Evolutionary conservation across 1,139 yeast species (phyloP).

Genomic region (Geotrichum restrictum): DNA sequence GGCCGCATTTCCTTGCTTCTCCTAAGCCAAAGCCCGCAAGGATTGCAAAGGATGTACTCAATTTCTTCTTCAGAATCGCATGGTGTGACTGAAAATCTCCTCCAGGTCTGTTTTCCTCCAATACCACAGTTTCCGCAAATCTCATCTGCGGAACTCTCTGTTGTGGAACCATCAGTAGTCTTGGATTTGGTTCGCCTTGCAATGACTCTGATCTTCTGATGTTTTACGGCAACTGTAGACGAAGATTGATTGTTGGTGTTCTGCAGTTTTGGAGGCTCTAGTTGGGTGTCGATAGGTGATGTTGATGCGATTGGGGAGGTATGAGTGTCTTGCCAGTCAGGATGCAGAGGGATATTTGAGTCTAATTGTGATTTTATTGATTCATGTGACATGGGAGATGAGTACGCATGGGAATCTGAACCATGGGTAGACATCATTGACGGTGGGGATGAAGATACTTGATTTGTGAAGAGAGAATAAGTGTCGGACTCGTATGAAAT

Average conservation of each 20-base stretch:
- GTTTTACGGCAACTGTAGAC: not conserved
- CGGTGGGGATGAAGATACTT: conserved; percentile 1
- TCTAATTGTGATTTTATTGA: not conserved
- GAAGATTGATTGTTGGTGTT: not conserved
- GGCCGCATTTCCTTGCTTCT: conserved; percentile 38
- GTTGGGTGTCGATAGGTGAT: not conserved
- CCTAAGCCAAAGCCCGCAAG: conserved; percentile 40
- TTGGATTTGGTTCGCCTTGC: conserved; percentile 1
- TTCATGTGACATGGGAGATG: not conserved
- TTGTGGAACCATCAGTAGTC: not conserved
- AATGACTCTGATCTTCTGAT: not conserved
- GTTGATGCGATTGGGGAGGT: not conserved
- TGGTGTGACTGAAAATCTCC: conserved; percentile 26
- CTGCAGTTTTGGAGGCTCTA: not conserved
- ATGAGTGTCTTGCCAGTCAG: conserved; percentile 1
- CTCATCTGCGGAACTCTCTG: not conserved
- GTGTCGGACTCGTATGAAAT: not conserved
- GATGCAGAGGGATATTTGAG: not conserved
- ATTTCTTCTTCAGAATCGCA: conserved; percentile 20
- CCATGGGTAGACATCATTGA: not conserved
- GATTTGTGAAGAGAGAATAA: not conserved
- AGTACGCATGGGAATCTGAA: not conserved
- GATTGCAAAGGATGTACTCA: conserved; percentile 34
- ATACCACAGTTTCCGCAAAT: conserved; percentile 39
- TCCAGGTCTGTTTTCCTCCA: conserved; percentile 39